Conservation (phyloP, 768 basidiomycete species). For the Suillus tomentosus region DNA sequence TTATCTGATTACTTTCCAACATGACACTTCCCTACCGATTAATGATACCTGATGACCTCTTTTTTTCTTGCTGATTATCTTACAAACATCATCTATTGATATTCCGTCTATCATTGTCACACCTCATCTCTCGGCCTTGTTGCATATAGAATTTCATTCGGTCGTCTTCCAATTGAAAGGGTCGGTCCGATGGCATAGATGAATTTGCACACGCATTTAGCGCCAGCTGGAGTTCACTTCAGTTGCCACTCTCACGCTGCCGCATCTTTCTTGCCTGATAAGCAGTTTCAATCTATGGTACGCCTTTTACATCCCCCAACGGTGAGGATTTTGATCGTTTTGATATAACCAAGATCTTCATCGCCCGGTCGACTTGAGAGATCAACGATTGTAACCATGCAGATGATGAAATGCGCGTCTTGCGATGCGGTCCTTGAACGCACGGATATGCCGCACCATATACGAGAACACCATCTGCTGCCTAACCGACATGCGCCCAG, state of each 20-base stretch:
- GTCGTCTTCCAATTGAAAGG: background rate
- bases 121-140: background rate
- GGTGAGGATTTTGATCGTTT: background rate
- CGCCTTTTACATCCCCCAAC: background rate
- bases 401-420: background rate
- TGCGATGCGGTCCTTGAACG: background rate
- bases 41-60: slow-evolving; percentile 8
- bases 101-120: background rate
- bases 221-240: background rate
- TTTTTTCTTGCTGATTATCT: slow-evolving; percentile 6
- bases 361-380: background rate
- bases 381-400: background rate
- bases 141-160: slow-evolving; percentile 9
- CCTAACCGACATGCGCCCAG: background rate
- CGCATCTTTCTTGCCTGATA: background rate
- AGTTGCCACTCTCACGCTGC: background rate
- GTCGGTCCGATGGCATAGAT: slow-evolving; percentile 4
- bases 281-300: background rate
- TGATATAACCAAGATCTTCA: background rate
- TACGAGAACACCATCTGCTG: background rate
- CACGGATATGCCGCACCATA: background rate
- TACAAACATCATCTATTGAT: slow-evolving; percentile 8
- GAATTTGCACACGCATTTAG: slow-evolving; percentile 11
- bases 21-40: slow-evolving; percentile 1
- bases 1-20: slow-evolving; percentile 10